Evolutionary conservation across 2,329 filamentous ascomycete species (phyloP).

Genomic region (Cladorrhinum sp.): DNA sequence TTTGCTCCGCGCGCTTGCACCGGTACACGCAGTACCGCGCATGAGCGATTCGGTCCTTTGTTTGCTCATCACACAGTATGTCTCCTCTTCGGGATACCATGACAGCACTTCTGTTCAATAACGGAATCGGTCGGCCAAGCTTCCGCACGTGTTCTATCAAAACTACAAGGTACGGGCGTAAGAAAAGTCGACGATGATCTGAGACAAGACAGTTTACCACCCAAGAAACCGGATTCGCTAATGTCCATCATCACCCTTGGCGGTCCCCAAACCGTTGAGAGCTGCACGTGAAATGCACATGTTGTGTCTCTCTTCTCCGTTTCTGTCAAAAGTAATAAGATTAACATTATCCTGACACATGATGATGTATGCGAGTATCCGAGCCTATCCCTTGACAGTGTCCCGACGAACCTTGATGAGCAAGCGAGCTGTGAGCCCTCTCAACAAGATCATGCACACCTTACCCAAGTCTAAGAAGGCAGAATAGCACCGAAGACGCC

Average conservation of each 20-base stretch:
- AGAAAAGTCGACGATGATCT: neutral
- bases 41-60: slow-evolving; percentile 25
- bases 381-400: neutral
- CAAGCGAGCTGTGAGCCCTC: neutral
- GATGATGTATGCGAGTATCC: neutral
- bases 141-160: neutral
- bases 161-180: neutral
- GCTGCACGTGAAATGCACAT: neutral
- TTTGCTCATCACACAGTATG: neutral
- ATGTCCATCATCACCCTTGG: too few relatives aligned
- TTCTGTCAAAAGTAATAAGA: neutral
- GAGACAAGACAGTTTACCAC: neutral
- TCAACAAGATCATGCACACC: neutral
- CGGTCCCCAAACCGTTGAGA: neutral
- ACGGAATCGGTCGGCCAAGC: neutral
- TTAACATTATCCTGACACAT: neutral
- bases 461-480: neutral
- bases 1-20: slow-evolving; percentile 16
- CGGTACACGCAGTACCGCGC: slow-evolving; percentile 4
- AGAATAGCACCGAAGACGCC: neutral
- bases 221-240: neutral
- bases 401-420: neutral
- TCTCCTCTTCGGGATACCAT: neutral
- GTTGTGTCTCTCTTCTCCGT: neutral
- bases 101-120: neutral